Evolutionary conservation across 2,329 filamentous ascomycete genomes (phyloP).

Genomic region (Mollisiaceae sp.): DNA sequence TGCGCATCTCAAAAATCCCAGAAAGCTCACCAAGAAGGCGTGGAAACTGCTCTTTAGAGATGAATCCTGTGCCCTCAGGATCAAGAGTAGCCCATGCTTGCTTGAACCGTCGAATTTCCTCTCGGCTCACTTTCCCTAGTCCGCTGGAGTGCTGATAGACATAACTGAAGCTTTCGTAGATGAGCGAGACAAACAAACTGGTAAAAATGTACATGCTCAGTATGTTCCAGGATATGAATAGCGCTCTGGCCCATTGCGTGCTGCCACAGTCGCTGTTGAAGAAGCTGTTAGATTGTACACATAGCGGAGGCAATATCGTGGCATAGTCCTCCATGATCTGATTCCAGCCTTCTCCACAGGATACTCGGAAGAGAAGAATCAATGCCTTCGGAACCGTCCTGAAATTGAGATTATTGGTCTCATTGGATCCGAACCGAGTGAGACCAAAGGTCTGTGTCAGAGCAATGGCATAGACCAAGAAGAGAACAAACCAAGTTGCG

Average conservation of each 20-base stretch:
- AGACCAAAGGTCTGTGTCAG: slow-evolving; percentile 95
- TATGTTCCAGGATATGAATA: slow-evolving; percentile 98
- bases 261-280: slow-evolving; percentile 94
- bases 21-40: slow-evolving; percentile 89
- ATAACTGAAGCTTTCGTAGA: slow-evolving; percentile 99
- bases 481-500: slow-evolving; percentile 96
- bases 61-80: slow-evolving; percentile 88
- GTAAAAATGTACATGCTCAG: slow-evolving; percentile 99
- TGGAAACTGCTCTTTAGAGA: slow-evolving; percentile 87
- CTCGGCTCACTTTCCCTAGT: slow-evolving; percentile 86
- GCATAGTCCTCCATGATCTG: slow-evolving; percentile 96
- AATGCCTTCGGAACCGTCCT: slow-evolving; percentile 92
- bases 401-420: slow-evolving; percentile 85
- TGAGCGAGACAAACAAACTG: slow-evolving; percentile 96
- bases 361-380: slow-evolving; percentile 91
- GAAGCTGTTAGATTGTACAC: slow-evolving; percentile 73
- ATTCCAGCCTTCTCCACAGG: slow-evolving; percentile 96
- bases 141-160: slow-evolving; percentile 96
- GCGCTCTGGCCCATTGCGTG: slow-evolving; percentile 80
- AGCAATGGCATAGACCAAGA: slow-evolving; percentile 94
- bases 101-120: slow-evolving; percentile 96
- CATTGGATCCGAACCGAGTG: slow-evolving; percentile 79
- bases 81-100: slow-evolving; percentile 98
- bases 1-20: slow-evolving; percentile 95
- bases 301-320: slow-evolving; percentile 77